A percentile compares a stretch with the other conserved stretches of the same genome.
phyloP scores from a whole-genome alignment of 164 flowering plant genomes.

The Macadamia tetraphylla region DNA sequence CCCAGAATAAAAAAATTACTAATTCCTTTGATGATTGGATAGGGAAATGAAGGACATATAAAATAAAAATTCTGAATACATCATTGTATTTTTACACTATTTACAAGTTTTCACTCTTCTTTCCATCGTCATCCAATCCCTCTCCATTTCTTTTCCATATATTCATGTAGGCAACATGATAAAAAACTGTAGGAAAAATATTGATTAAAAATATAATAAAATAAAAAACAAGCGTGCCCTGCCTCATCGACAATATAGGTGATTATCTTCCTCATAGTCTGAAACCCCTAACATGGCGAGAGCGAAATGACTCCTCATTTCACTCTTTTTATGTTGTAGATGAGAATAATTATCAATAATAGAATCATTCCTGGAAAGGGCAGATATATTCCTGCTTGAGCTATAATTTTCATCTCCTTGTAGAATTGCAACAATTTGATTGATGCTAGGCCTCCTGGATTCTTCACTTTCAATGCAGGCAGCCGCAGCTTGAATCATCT shows the following conservation, averaged over 20 bases:
- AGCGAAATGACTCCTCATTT: conserved; percentile 56
- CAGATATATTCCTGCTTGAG: conserved; percentile 23
- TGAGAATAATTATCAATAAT: conserved; percentile 32
- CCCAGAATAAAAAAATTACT: not conserved
- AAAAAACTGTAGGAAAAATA: not conserved
- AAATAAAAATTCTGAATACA: not conserved
- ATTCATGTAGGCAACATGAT: not conserved
- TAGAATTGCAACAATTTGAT: conserved; percentile 37
- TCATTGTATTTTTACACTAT: not conserved
- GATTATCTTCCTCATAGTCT: conserved; percentile 54
- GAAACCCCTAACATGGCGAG: conserved; percentile 68
- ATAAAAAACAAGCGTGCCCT: not conserved
- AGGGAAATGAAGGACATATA: not conserved
- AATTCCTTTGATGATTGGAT: not conserved
- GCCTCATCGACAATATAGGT: conserved; percentile 15
- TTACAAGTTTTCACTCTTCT: not conserved
- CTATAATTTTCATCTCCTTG: conserved; percentile 31
- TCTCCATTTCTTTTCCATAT: not conserved
- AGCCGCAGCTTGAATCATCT: conserved; percentile 49
- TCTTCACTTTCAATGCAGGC: conserved; percentile 55
- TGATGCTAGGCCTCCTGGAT: conserved; percentile 43
- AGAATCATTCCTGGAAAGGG: conserved; percentile 21
- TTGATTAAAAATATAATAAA: not conserved
- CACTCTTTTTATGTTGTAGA: conserved; percentile 39
- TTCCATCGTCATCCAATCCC: too few relatives aligned